Conservation (phyloP, 495 filamentous ascomycete species). For the Aspergillus carlsbadensis region DNA sequence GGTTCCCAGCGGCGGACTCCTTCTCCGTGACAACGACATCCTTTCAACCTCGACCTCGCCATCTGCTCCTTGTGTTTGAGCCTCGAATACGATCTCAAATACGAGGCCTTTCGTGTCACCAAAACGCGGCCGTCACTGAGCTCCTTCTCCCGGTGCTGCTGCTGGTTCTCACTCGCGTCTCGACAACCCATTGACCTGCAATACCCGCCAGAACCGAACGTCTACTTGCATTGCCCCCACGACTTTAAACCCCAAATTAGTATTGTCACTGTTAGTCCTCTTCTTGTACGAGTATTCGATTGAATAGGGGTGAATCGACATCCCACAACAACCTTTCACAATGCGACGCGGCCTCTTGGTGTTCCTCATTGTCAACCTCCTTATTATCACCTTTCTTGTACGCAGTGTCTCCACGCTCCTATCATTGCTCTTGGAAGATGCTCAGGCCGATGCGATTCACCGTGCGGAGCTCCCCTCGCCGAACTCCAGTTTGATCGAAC, state of each 20-base stretch:
- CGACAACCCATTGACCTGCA: neutral
- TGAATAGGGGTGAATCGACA: conserved; percentile 10
- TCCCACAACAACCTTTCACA: conserved; percentile 25
- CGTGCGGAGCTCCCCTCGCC: conserved; percentile 63
- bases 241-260: conserved; percentile 3
- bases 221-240: conserved; percentile 6
- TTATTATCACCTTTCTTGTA: conserved; percentile 58
- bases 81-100: neutral
- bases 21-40: neutral
- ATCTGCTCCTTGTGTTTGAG: neutral
- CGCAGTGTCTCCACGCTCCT: conserved; percentile 64
- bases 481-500: conserved; percentile 58
- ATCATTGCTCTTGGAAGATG: conserved; percentile 66
- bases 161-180: neutral
- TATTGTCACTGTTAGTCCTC: neutral
- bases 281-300: conserved; percentile 9
- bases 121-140: too few species aligned
- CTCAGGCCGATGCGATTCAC: conserved; percentile 62
- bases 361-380: conserved; percentile 60
- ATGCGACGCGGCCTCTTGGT: conserved; percentile 65
- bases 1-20: conserved; percentile 10
- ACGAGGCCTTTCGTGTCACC: neutral
- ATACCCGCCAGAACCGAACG: neutral
- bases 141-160: too few species aligned
- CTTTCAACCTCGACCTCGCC: neutral